These are phyloP conservation scores for Trichocomaceae sp. DNA, from an alignment of 2,329 filamentous ascomycete genomes.

Conservation along the genomic window DNA sequence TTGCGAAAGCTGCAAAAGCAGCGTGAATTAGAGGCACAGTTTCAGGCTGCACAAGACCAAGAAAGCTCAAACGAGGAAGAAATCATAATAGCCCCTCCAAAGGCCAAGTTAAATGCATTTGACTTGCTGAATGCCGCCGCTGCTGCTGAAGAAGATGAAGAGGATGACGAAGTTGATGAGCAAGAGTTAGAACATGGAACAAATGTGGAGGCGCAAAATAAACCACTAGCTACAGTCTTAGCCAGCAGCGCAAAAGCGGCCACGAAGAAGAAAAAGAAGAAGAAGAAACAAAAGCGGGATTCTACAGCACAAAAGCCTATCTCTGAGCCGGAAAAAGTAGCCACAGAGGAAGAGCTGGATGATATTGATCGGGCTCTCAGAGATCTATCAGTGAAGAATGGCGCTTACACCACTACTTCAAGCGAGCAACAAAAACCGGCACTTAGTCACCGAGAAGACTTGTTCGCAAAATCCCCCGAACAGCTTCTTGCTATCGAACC, in stretches of 20 bases:
- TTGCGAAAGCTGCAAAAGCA: constrained; percentile 58
- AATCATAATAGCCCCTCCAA: constrained; percentile 23
- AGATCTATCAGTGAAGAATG: constrained; percentile 47
- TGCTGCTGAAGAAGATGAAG: constrained; percentile 33
- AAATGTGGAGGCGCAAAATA: constrained; percentile 22
- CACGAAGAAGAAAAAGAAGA: constrained; percentile 44
- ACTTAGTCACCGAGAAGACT: neutral
- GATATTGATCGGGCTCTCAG: constrained; percentile 62
- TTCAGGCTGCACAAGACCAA: constrained; percentile 31
- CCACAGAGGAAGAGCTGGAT: constrained; percentile 42
- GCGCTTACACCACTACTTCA: constrained; percentile 22
- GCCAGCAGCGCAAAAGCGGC: constrained; percentile 12
- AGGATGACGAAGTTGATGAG: constrained; percentile 13
- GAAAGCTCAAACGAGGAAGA: constrained; percentile 37
- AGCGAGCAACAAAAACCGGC: constrained; percentile 25
- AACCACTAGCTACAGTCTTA: constrained; percentile 17
- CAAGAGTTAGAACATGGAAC: constrained; percentile 3
- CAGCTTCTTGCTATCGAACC: constrained; percentile 57
- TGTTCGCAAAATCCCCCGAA: constrained; percentile 37
- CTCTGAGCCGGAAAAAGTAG: constrained; percentile 18
- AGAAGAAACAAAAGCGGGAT: constrained; percentile 52
- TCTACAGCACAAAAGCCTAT: constrained; percentile 32
- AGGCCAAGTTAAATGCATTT: constrained; percentile 47
- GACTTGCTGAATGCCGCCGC: constrained; percentile 42
- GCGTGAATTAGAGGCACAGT: constrained; percentile 44